Conservation (phyloP, 192 early-diverging fungal genomes). For the Gonapodya sp. region DNA sequence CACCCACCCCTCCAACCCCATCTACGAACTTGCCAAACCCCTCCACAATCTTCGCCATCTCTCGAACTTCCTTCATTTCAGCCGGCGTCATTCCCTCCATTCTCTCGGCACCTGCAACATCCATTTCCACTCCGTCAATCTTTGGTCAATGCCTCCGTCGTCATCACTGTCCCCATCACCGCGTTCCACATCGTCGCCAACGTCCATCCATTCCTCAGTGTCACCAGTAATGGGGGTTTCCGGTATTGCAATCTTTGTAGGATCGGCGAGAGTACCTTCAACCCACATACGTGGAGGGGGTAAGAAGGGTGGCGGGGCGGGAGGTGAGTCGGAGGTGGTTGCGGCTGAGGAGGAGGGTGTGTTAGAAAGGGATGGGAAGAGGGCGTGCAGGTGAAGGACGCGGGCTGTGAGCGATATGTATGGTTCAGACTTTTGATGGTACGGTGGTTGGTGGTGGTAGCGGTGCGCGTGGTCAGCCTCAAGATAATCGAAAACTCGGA, state of each 20-base stretch:
- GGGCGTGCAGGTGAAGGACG: no score
- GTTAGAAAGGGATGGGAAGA: no score
- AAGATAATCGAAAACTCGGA: not conserved
- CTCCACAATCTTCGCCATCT: not conserved
- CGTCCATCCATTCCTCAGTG: not conserved
- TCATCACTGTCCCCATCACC: no score
- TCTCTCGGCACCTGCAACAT: not conserved
- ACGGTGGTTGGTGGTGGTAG: no score
- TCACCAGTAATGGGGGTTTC: no score
- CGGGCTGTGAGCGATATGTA: no score
- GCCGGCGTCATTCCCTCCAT: not conserved
- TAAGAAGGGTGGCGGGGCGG: no score
- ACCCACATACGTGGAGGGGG: no score
- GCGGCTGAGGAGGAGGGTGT: no score
- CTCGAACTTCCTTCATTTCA: not conserved
- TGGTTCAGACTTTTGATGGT: no score
- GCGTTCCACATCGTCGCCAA: not conserved
- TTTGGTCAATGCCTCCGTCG: not conserved
- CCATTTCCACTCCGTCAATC: not conserved
- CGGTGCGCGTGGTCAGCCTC: not conserved
- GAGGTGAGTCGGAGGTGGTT: not conserved
- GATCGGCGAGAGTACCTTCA: no score
- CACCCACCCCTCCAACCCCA: not conserved
- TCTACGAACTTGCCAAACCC: not conserved
- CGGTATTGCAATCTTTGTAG: no score